Percentiles rank a stretch among this genome's conserved stretches.
These are phyloP conservation scores for Saturnispora bothae DNA, from an alignment of 805 yeast species.

Conservation along the genomic window DNA sequence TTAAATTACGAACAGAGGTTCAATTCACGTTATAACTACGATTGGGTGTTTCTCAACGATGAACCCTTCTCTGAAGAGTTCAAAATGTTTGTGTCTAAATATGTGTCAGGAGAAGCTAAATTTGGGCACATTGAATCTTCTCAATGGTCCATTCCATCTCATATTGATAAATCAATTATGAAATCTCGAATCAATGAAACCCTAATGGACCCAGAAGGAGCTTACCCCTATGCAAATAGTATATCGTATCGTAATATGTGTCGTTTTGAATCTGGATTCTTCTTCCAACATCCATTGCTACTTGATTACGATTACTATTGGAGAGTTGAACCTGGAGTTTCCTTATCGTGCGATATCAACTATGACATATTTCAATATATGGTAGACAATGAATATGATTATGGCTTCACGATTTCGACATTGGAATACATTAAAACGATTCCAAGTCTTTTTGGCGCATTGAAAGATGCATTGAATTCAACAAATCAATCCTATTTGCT, in stretches of 20 bases:
- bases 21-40: conserved; percentile 52
- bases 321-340: conserved; percentile 84
- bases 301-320: conserved; percentile 73
- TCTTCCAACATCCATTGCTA: conserved; percentile 61
- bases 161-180: conserved; percentile 17
- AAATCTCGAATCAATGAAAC: conserved; percentile 12
- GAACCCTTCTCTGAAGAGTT: conserved; percentile 51
- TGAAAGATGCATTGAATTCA: conserved; percentile 26
- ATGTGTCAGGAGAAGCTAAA: conserved; percentile 49
- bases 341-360: conserved; percentile 65
- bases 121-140: conserved; percentile 52
- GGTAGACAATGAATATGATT: conserved; percentile 55
- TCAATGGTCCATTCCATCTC: conserved; percentile 61
- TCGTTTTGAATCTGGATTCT: conserved; percentile 78
- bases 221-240: conserved; percentile 52
- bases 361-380: conserved; percentile 66
- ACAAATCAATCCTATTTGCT: conserved; percentile 30
- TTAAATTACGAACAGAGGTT: conserved; percentile 57
- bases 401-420: conserved; percentile 67
- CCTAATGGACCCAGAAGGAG: conserved; percentile 23
- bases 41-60: conserved; percentile 75
- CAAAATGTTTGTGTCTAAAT: conserved; percentile 33
- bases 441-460: conserved; percentile 36
- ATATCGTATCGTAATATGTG: conserved; percentile 78
- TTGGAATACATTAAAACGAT: conserved; percentile 64